Base-by-base conservation (phyloP, 2,329 filamentous ascomycete species). In the Madurella mycetomatis region DNA sequence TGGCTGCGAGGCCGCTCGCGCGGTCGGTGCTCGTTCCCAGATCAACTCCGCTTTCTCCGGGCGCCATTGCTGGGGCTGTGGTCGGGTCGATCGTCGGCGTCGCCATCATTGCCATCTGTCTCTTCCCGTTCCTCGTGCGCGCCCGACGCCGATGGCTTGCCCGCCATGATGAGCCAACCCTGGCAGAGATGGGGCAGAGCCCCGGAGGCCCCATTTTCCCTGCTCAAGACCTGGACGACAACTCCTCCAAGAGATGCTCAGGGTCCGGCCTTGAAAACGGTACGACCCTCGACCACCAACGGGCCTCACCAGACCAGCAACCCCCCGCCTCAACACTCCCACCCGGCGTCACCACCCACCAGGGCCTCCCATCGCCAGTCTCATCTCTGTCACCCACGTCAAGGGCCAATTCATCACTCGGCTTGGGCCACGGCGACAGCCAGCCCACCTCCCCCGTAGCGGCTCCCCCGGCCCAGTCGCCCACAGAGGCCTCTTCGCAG, bases 31-130 rank as follows among this genome's bases (percentile, higher is more conserved):
- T 65, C 50, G 58, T 55, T 49, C 53, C 63, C 18, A 59, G 64
- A 31, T 58, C 58, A 16, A 59, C 37, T 42, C 54, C 55, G 19
- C 58, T 70, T 19, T 66, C 66, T 12, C 53, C 59, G 31, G 68
- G 70, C 49, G 64, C 61, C 55, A 67, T 71, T 46, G 70, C 68
- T 40, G 70, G 69, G 45, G 65, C 64, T 53, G 65, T 67, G 53
- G 60, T 72, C 51, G 70, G 68, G n/a, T 62, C 61, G 31, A 62
- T 67, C 16, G 55, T 65, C 31, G 70, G 64, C 49, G 60, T 61
- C 48, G 51, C 63, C 16, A 47, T 70, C 49, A 59, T 71, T 37
- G 57, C 69, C 18, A 54, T 71, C 19, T 67, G 69, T 51, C 43
- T 63, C 40, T 58, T 69, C 12, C 69, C 69, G 13, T 67, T 70